A percentile compares a stretch with the other conserved stretches of the same genome.
phyloP scores from a whole-genome alignment of 2,329 filamentous ascomycete species.

The Trichoderma hamatum region DNA sequence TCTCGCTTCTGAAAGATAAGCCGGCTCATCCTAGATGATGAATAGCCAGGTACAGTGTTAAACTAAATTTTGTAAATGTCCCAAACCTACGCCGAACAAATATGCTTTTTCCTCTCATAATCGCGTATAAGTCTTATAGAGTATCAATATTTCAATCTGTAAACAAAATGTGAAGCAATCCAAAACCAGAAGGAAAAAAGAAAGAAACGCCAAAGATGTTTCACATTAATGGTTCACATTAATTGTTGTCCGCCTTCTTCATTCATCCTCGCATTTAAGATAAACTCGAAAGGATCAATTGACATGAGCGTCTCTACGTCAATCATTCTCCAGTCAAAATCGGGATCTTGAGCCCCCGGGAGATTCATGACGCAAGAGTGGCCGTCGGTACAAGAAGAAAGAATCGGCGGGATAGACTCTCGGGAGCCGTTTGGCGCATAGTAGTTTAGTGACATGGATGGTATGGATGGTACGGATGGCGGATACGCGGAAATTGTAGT shows the following conservation, averaged over 20 bases:
- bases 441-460: constrained; percentile 15
- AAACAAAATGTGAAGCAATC: background rate
- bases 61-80: background rate
- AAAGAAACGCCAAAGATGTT: background rate
- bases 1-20: background rate
- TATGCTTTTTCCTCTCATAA: background rate
- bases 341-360: constrained; percentile 9
- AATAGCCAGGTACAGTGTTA: background rate
- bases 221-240: background rate
- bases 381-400: background rate
- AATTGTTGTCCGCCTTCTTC: constrained; percentile 5
- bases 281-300: constrained; percentile 20
- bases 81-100: background rate
- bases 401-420: background rate
- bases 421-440: constrained; percentile 8
- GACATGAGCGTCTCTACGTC: constrained; percentile 25
- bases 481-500: background rate
- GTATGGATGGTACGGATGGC: constrained; percentile 3
- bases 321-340: constrained; percentile 22
- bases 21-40: background rate
- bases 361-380: constrained; percentile 2
- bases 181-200: background rate
- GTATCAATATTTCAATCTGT: background rate
- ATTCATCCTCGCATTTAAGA: constrained; percentile 15
- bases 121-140: background rate